Percentiles rank a stretch among this genome's conserved stretches.
phyloP scores from a whole-genome alignment of 1,139 yeast species.

The Kurtzmaniella quercitrusa region DNA sequence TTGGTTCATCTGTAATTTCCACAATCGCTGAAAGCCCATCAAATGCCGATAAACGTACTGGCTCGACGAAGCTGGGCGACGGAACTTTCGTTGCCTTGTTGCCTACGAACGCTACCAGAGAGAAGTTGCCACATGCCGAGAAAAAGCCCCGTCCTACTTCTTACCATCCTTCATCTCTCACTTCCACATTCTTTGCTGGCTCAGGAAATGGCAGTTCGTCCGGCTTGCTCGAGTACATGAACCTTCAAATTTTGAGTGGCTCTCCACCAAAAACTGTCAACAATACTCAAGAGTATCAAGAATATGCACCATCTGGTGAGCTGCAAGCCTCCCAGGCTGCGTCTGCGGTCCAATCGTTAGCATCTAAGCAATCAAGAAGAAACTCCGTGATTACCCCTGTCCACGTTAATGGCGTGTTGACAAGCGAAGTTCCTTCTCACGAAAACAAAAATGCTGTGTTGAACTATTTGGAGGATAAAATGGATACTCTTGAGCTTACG shows the following conservation, averaged over 20 bases:
- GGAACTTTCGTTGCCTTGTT: slow-evolving; percentile 7
- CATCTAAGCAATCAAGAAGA: slow-evolving; percentile 24
- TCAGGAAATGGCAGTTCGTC: slow-evolving; percentile 17
- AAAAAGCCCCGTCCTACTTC: slow-evolving; percentile 78
- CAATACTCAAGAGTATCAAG: slow-evolving; percentile 13
- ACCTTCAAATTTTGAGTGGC: slow-evolving; percentile 28
- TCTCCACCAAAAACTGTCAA: slow-evolving; percentile 34
- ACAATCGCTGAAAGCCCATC: slow-evolving; percentile 48
- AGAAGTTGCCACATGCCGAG: slow-evolving; percentile 37
- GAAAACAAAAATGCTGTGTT: slow-evolving; percentile 39
- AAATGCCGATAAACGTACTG: slow-evolving; percentile 14
- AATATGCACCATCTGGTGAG: slow-evolving; percentile 7
- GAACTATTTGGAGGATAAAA: slow-evolving; percentile 45
- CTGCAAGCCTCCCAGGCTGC: not conserved
- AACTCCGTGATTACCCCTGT: slow-evolving; percentile 44
- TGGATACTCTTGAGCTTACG: slow-evolving; percentile 39
- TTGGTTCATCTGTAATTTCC: slow-evolving; percentile 32
- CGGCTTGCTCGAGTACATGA: slow-evolving; percentile 25
- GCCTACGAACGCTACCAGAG: slow-evolving; percentile 14
- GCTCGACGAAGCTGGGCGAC: slow-evolving; percentile 1
- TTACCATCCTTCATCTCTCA: slow-evolving; percentile 61
- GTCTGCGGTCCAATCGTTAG: slow-evolving; percentile 7
- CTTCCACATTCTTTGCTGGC: slow-evolving; percentile 27
- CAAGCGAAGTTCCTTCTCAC: slow-evolving; percentile 26
- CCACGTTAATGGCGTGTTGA: slow-evolving; percentile 46